These are phyloP conservation scores for Leucocoprinus gongylophorus DNA, from an alignment of 1,284 basidiomycete species.

Conservation along the genomic window DNA sequence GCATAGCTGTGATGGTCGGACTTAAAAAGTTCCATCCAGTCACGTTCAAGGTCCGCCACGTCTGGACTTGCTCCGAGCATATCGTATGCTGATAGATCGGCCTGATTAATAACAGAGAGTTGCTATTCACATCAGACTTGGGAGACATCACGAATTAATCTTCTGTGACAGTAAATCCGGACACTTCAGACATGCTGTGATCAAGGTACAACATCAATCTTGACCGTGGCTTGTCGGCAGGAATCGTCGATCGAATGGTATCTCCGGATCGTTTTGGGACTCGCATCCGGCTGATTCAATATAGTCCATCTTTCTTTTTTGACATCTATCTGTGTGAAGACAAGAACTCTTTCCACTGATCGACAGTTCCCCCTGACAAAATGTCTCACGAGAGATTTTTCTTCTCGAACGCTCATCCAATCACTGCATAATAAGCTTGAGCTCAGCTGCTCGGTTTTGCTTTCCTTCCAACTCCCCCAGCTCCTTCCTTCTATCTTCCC, in stretches of 20 bases:
- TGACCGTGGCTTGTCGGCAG: no score
- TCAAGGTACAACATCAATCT: conserved; percentile 12
- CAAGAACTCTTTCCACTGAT: conserved; percentile 16
- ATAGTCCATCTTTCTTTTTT: background rate
- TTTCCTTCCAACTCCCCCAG: conserved; percentile 7
- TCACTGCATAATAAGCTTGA: conserved; percentile 13
- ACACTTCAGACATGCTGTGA: conserved; percentile 1
- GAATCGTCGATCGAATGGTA: no score
- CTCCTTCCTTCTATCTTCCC: conserved; percentile 4
- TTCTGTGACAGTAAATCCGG: conserved; percentile 7
- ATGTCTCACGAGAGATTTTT: conserved; percentile 24
- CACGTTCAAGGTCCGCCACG: background rate
- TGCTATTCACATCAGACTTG: background rate
- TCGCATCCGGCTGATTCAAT: background rate
- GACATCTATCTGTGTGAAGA: conserved; percentile 10
- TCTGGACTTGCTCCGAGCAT: background rate
- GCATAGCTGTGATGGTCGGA: background rate
- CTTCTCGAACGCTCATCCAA: conserved; percentile 12
- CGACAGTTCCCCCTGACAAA: conserved; percentile 32
- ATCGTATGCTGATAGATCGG: conserved; percentile 6
- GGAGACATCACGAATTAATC: conserved; percentile 1
- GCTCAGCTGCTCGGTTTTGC: conserved; percentile 4
- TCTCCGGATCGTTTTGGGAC: background rate
- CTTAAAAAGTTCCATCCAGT: background rate
- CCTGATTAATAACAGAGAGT: background rate